Conservation (phyloP, 768 basidiomycete genomes). For the Naganishia randhawae region DNA sequence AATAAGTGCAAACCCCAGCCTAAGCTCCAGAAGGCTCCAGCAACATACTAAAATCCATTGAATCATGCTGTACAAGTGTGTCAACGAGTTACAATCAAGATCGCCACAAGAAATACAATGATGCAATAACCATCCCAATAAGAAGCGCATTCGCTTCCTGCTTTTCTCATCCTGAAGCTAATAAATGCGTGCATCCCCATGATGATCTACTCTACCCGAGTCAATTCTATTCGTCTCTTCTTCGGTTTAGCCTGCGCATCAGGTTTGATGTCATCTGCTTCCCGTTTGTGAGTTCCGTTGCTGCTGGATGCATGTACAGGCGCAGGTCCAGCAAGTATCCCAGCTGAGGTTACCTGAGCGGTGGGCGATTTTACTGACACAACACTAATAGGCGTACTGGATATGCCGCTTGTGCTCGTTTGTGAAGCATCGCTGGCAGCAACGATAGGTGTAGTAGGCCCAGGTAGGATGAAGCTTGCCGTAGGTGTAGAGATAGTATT, state of each 20-base stretch:
- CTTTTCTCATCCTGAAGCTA: not conserved
- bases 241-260: constrained; percentile 15
- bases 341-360: not conserved
- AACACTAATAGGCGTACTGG: constrained; percentile 2
- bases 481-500: not conserved
- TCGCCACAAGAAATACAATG: too few relatives aligned
- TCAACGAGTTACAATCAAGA: too few relatives aligned
- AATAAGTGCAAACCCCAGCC: too few relatives aligned
- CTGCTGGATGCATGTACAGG: not conserved
- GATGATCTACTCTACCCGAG: constrained; percentile 8
- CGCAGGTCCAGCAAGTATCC: not conserved
- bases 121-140: too few relatives aligned
- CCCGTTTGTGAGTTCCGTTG: not conserved
- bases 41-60: too few relatives aligned
- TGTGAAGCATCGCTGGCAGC: not conserved
- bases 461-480: constrained; percentile 4
- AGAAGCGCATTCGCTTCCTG: too few relatives aligned
- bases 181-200: not conserved
- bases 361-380: not conserved
- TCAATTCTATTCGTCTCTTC: constrained; percentile 24
- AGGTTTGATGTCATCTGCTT: not conserved
- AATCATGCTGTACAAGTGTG: too few relatives aligned
- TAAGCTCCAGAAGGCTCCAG: too few relatives aligned
- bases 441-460: not conserved
- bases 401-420: not conserved